phyloP scores from a whole-genome alignment of 2,329 filamentous ascomycete species.

The Myriosclerotinia scirpicola region DNA sequence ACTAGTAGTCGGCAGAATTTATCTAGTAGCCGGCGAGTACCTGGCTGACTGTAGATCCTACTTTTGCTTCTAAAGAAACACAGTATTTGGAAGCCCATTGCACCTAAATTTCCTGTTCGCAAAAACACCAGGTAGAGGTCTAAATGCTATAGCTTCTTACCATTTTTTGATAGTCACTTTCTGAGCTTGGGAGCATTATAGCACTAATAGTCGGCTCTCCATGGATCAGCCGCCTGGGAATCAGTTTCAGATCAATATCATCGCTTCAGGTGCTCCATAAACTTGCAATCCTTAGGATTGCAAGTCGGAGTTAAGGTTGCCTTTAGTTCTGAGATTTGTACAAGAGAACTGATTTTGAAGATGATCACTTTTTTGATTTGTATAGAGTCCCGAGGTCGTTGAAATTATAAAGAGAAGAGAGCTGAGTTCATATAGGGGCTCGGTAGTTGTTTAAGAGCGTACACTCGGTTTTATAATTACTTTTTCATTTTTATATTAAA shows the following conservation, averaged over 20 bases:
- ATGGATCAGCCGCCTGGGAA: too few relatives aligned
- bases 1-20: too few relatives aligned
- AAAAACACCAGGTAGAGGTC: not conserved
- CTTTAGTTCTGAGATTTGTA: not conserved
- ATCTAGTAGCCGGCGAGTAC: too few relatives aligned
- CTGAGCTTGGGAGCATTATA: constrained; percentile 27
- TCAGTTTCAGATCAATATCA: constrained; percentile 27
- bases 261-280: constrained; percentile 21
- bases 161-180: constrained; percentile 27
- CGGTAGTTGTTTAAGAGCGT: too few relatives aligned
- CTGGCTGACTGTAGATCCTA: too few relatives aligned
- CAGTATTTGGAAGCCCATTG: constrained; percentile 8
- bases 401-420: not conserved
- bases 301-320: not conserved
- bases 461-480: too few relatives aligned
- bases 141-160: not conserved
- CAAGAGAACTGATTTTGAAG: not conserved
- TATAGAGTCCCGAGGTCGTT: not conserved
- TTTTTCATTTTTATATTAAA: too few relatives aligned
- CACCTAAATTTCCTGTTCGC: constrained; percentile 17
- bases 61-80: too few relatives aligned
- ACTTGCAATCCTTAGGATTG: not conserved
- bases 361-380: not conserved
- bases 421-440: too few relatives aligned
- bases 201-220: too few relatives aligned